Base-by-base conservation (phyloP, 225 moss, liverwort and hornwort species). In the Asterella californica region DNA sequence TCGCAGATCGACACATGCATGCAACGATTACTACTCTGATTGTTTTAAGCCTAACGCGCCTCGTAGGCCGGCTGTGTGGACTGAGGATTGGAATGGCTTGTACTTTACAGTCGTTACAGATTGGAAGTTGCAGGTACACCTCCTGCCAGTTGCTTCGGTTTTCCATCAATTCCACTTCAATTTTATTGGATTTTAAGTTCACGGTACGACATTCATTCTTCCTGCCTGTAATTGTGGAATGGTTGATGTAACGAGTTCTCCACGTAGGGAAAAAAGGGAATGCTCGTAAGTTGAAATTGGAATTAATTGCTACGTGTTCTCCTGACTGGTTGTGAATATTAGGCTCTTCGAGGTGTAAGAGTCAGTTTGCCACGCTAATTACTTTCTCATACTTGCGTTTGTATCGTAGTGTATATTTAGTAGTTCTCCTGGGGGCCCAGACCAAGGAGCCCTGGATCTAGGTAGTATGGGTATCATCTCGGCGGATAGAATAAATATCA, bases 71-170 rank as follows among this genome's bases (percentile, higher is more conserved):
- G 81, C 82, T 6, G 84, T 96, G 62, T 96, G 96, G 96, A 96
- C 96, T 36, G 96, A 96, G 84, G 92, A 96, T 68, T 96, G 96
- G 96, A 92, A 93, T 76, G 96, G 96, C 92, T 96, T 94, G 96
- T 96, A 92, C 48, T 38, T 63, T 61, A 14, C 17, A 52, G 5
- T 61, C 59, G 21, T 27, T 24, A 62, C 22, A 9, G 18, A 12
- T 12, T 53, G 53, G 12, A n/a, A n/a, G n/a, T n/a, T n/a, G n/a
- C n/a, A n/a, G n/a, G n/a, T 53, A 12, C 53, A 4, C 11, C 53
- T 73, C 71, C 64, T 82, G 36, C 50, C 36, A 38, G 38, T 5
- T 77, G 77, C 33, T 70, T 12, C n/a, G n/a, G n/a, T n/a, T 67
- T 32, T 22, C n/a, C 27, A 62, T 3, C 9, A 24, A 25, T 62